phyloP scores from a whole-genome alignment of 805 yeast species.

The Candida coleopterorum region DNA sequence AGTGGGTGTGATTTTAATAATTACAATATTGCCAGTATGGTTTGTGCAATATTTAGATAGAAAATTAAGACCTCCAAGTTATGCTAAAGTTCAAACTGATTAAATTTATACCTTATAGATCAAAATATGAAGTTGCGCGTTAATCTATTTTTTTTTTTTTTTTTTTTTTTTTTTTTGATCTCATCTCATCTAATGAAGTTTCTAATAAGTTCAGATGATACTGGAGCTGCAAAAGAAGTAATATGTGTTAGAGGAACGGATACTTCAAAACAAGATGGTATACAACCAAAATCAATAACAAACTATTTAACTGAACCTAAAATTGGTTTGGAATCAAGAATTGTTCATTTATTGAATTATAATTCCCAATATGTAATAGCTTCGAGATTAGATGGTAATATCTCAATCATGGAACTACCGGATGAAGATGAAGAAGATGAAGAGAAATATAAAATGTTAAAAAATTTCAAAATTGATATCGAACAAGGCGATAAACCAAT shows the following conservation, averaged over 20 bases:
- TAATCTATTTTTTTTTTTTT: constrained; percentile 8
- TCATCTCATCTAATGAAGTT: constrained; percentile 46
- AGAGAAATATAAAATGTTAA: constrained; percentile 32
- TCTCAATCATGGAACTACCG: constrained; percentile 34
- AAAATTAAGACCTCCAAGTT: constrained; percentile 84
- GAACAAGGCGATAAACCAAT: constrained; percentile 23
- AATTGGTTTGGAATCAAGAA: constrained; percentile 26
- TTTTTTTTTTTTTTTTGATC: constrained; percentile 1
- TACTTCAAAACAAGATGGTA: constrained; percentile 65
- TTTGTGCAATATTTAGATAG: constrained; percentile 69
- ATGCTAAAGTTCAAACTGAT: constrained; percentile 91
- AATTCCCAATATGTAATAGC: constrained; percentile 35
- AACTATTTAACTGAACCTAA: constrained; percentile 31
- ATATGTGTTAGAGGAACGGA: constrained; percentile 67
- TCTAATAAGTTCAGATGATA: constrained; percentile 60
- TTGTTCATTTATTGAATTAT: constrained; percentile 28
- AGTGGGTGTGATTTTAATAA: constrained; percentile 52
- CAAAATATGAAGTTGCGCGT: constrained; percentile 38
- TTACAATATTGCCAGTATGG: constrained; percentile 90
- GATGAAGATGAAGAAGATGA: constrained; percentile 29
- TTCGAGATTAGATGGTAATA: constrained; percentile 39
- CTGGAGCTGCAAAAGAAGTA: constrained; percentile 62
- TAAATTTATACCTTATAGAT: too few species aligned
- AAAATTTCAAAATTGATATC: constrained; percentile 22
- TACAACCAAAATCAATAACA: constrained; percentile 56